Percentiles rank a stretch among this genome's conserved stretches.
These are phyloP conservation scores for Metschnikowia gelsemii DNA, from an alignment of 805 yeast genomes.

Conservation along the genomic window DNA sequence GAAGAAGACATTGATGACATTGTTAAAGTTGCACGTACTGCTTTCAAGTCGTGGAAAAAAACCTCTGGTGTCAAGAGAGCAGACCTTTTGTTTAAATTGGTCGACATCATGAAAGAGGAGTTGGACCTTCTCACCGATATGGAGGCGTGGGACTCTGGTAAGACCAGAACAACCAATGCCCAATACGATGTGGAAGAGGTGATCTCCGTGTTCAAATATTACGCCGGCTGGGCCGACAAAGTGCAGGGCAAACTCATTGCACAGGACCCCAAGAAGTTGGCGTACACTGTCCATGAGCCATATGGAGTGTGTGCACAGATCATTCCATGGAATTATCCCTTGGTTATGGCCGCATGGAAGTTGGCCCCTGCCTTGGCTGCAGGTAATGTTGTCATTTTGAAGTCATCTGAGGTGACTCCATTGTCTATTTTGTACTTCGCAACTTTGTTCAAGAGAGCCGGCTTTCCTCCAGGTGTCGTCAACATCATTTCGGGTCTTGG, in stretches of 20 bases:
- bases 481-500: constrained; percentile 74
- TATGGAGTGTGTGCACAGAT: constrained; percentile 66
- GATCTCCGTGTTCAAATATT: constrained; percentile 48
- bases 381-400: constrained; percentile 70
- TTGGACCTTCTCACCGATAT: constrained; percentile 36
- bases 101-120: constrained; percentile 34
- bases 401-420: constrained; percentile 77
- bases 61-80: constrained; percentile 45
- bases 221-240: constrained; percentile 65
- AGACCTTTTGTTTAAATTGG: constrained; percentile 35
- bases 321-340: constrained; percentile 73
- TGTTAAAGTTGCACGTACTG: constrained; percentile 38
- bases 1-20: constrained; percentile 44
- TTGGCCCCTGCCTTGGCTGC: constrained; percentile 81
- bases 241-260: constrained; percentile 46
- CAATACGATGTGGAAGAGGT: constrained; percentile 49
- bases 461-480: constrained; percentile 75
- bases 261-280: constrained; percentile 50
- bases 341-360: constrained; percentile 75
- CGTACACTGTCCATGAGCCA: constrained; percentile 69
- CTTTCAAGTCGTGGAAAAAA: constrained; percentile 48
- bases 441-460: constrained; percentile 56
- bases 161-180: constrained; percentile 48
- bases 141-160: constrained; percentile 50
- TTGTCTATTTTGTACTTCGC: constrained; percentile 65